Base-by-base conservation (phyloP, 1,284 basidiomycete species). In the Apiotrichum brassicae region DNA sequence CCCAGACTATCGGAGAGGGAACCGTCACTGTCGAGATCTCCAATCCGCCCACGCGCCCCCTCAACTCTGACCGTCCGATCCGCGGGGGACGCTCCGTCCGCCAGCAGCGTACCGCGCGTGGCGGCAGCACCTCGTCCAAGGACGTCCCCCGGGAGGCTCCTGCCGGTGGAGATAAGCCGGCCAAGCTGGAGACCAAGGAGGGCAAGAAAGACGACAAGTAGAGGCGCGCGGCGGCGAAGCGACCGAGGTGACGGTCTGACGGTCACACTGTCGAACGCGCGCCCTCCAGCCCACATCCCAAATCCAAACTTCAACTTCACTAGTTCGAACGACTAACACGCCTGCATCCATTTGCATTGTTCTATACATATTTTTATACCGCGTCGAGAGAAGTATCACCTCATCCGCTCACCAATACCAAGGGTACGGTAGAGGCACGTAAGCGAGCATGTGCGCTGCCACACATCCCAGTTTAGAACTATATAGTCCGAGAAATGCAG, bases 1-100 rank as follows among this genome's bases (percentile, higher is more conserved):
- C 18, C 6, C 49, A 71, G 68, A 56, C 49, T 2, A 66, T 72
- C 43, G 62, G 42, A 63, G 77, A 54, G 64, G 68, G 52, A 66
- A 72, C 48, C 43, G 76, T 65, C 69, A 74, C 47, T 60, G 76
- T 52, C 50, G 64, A 36, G 71, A 71, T 62, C 6, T 71, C 70
- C 24, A 71, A 71, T 58, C 69, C 71, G 14, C 68, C 65, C n/a
- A 43, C 56, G 3, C 58, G 62, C 22, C 50, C 49, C 14, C 32
- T 51, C 19, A 53, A 48, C 33, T 39, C 48, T 24, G 47, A 54
- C 9, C 65, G 54, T 24, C 57, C 60, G 3, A 59, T 64, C 13
- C 65, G 75, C 14, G 68, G 73, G 13, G 66, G 61, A 37, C 68
- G 73, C 13, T 74, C 76, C 22, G 72, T 75, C 2, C 63, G 69